Evolutionary conservation across 768 basidiomycete species (phyloP).

Genomic region (Phaffia tasmanica): DNA sequence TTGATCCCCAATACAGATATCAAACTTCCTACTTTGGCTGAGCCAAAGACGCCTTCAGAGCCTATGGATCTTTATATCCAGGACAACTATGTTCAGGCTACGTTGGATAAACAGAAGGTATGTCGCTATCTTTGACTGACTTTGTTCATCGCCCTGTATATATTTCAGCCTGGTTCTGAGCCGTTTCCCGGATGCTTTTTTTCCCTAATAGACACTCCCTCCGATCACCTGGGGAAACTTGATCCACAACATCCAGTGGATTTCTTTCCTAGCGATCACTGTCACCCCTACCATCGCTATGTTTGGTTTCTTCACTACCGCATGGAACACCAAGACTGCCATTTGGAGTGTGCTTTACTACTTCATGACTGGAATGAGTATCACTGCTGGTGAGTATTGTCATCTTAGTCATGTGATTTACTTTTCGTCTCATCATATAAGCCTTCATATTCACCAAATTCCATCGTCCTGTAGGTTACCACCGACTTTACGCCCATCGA

Average conservation of each 20-base stretch:
- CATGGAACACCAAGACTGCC: constrained; percentile 56
- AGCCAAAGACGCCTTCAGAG: constrained; percentile 12
- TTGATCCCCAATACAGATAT: neutral
- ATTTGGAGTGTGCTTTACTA: constrained; percentile 62
- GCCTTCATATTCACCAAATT: neutral
- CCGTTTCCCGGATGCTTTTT: neutral
- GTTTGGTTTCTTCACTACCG: constrained; percentile 57
- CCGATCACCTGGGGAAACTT: constrained; percentile 55
- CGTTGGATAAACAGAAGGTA: constrained; percentile 55
- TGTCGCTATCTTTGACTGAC: neutral
- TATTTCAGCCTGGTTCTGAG: neutral
- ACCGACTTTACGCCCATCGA: constrained; percentile 93
- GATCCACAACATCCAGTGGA: constrained; percentile 53
- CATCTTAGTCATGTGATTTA: neutral
- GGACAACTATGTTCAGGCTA: constrained; percentile 72
- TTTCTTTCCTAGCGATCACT: constrained; percentile 61
- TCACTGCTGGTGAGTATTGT: constrained; percentile 32
- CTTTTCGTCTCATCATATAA: too few species aligned
- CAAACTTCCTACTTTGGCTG: constrained; percentile 12
- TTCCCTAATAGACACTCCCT: constrained; percentile 41
- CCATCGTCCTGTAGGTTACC: constrained; percentile 54
- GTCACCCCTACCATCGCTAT: constrained; percentile 63
- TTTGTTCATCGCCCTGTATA: neutral
- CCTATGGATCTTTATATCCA: constrained; percentile 43
- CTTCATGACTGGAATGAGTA: constrained; percentile 73